Conservation (phyloP, 2,329 filamentous ascomycete species). For the Pseudogymnoascus sp. region DNA sequence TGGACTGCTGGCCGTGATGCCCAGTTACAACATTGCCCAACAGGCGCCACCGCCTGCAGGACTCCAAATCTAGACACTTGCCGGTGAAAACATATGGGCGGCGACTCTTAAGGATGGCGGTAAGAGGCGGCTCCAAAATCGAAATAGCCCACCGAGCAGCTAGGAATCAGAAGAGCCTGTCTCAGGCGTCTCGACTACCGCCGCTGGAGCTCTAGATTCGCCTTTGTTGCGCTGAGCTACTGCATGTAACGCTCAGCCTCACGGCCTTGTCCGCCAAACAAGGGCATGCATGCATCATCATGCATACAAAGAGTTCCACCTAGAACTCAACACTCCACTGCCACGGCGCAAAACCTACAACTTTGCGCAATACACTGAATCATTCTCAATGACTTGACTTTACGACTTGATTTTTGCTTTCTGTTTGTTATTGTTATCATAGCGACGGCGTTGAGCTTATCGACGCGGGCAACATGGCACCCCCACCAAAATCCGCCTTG, state of each 20-base stretch:
- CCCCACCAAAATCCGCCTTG: conserved; percentile 23
- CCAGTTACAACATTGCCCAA: conserved; percentile 2
- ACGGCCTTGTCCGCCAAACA: conserved; percentile 7
- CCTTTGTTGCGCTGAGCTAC: background rate
- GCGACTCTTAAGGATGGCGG: background rate
- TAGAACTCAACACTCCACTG: conserved; percentile 1
- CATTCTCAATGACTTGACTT: background rate
- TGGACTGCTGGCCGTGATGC: background rate
- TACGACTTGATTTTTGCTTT: background rate
- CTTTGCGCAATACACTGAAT: conserved; percentile 2
- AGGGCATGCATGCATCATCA: conserved; percentile 10
- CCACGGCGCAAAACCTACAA: background rate
- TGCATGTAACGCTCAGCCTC: conserved; percentile 6
- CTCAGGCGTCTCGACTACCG: background rate
- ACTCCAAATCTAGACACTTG: background rate
- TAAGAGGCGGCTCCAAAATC: background rate
- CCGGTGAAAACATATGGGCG: background rate
- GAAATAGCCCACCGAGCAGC: background rate
- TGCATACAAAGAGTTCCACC: conserved; percentile 6
- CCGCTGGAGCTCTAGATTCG: background rate
- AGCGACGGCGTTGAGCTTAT: conserved; percentile 6
- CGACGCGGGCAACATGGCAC: conserved; percentile 13
- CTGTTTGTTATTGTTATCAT: background rate
- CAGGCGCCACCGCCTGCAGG: background rate
- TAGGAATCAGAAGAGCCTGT: background rate